These are phyloP conservation scores for Blastobotrys apis DNA, from an alignment of 1,139 yeast species.

Conservation along the genomic window DNA sequence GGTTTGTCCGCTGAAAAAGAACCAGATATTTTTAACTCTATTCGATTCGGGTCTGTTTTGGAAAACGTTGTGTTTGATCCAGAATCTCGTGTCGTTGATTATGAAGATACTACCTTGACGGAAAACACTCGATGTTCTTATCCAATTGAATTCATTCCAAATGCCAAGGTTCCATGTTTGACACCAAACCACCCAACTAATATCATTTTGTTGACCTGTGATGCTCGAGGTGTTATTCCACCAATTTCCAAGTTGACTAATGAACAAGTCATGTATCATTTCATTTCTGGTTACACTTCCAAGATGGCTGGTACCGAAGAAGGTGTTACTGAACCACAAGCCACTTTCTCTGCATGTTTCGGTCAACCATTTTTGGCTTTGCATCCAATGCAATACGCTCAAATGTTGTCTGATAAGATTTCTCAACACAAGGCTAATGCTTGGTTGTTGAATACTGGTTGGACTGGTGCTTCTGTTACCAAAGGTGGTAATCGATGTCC, in stretches of 20 bases:
- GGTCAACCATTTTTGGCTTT: slow-evolving; percentile 98
- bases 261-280: slow-evolving; percentile 98
- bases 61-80: slow-evolving; percentile 92
- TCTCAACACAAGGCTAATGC: slow-evolving; percentile 84
- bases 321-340: slow-evolving; percentile 98
- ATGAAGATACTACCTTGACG: slow-evolving; percentile 74
- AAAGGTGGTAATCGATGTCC: slow-evolving; percentile 98
- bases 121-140: slow-evolving; percentile 97
- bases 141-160: slow-evolving; percentile 95
- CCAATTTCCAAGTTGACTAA: slow-evolving; percentile 92
- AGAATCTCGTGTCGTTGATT: slow-evolving; percentile 76
- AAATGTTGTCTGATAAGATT: slow-evolving; percentile 93
- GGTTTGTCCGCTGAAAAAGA: slow-evolving; percentile 89
- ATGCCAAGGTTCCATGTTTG: slow-evolving; percentile 92
- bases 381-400: slow-evolving; percentile 98
- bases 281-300: slow-evolving; percentile 96
- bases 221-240: slow-evolving; percentile 96
- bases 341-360: slow-evolving; percentile 97
- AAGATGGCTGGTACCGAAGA: slow-evolving; percentile 99
- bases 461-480: slow-evolving; percentile 93
- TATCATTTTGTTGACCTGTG: slow-evolving; percentile 91
- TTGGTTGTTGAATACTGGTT: slow-evolving; percentile 96
- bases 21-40: slow-evolving; percentile 95
- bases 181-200: slow-evolving; percentile 90
- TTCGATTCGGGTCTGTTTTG: slow-evolving; percentile 87